Conservation (phyloP, 768 basidiomycete genomes). For the Strobilomyces dryophilus region DNA sequence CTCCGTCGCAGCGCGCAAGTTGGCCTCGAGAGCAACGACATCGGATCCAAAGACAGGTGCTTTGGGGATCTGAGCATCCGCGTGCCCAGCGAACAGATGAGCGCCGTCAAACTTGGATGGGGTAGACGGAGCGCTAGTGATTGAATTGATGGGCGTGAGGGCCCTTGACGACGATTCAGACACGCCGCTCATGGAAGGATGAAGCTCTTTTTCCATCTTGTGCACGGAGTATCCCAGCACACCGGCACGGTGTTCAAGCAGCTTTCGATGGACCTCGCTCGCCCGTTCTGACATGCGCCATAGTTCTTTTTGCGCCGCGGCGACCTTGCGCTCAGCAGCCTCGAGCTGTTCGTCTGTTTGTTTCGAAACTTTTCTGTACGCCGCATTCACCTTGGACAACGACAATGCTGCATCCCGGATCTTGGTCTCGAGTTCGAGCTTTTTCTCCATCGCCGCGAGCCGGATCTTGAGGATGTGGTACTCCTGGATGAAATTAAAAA, state of each 20-base stretch:
- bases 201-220: slow-evolving; percentile 56
- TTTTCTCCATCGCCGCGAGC: slow-evolving; percentile 62
- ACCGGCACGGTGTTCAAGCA: slow-evolving; percentile 81
- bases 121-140: slow-evolving; percentile 39
- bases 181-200: slow-evolving; percentile 23
- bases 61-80: slow-evolving; percentile 52
- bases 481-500: slow-evolving; percentile 48
- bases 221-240: slow-evolving; percentile 73
- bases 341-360: slow-evolving; percentile 70
- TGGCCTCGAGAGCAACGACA: slow-evolving; percentile 55
- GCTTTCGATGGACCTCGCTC: slow-evolving; percentile 54
- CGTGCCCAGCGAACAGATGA: slow-evolving; percentile 83
- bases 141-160: slow-evolving; percentile 52
- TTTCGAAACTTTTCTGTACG: slow-evolving; percentile 54
- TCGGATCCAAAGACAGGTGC: slow-evolving; percentile 44
- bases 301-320: slow-evolving; percentile 64
- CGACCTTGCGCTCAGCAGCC: slow-evolving; percentile 68
- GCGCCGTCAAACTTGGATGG: slow-evolving; percentile 75
- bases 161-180: slow-evolving; percentile 43
- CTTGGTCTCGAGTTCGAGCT: slow-evolving; percentile 76
- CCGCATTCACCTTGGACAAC: slow-evolving; percentile 61
- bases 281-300: slow-evolving; percentile 63
- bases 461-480: slow-evolving; percentile 65
- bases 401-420: slow-evolving; percentile 84
- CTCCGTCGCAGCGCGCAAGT: slow-evolving; percentile 56